Conservation (phyloP, 2,329 filamentous ascomycete genomes). For the Corinectria fuckeliana region DNA sequence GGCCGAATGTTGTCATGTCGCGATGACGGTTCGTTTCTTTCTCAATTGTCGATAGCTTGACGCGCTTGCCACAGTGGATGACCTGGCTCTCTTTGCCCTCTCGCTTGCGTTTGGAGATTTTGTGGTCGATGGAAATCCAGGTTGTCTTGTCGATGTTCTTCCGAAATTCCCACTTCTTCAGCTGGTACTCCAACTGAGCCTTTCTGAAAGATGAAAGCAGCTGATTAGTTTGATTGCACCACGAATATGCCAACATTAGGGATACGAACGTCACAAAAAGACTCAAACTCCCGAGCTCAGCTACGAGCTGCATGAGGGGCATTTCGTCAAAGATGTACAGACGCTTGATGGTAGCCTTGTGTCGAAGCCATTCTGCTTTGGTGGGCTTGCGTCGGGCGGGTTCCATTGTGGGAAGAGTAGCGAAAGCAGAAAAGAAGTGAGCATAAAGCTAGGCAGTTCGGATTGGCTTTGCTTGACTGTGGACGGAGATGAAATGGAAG, state of each 20-base stretch:
- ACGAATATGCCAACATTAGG: background rate
- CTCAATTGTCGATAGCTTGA: background rate
- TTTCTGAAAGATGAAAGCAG: background rate
- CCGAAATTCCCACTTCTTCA: background rate
- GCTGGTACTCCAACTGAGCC: background rate
- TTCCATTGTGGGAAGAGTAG: background rate
- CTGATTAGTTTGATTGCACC: background rate
- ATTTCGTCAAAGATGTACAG: background rate
- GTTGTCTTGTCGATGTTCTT: background rate
- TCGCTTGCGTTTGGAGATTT: constrained; percentile 1
- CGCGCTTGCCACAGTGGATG: constrained; percentile 5
- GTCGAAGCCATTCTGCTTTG: background rate
- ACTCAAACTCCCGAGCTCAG: background rate
- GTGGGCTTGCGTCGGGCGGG: background rate
- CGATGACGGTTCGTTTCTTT: background rate
- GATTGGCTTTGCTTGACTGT: background rate
- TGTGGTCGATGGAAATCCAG: background rate
- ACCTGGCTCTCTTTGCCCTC: background rate
- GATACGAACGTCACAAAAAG: background rate
- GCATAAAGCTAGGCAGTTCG: background rate
- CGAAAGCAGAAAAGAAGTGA: too few relatives aligned
- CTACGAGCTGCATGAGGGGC: background rate
- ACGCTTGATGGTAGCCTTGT: background rate
- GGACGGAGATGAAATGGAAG: background rate
- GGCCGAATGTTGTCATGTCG: background rate